A percentile compares a stretch with the other conserved stretches of the same genome.
phyloP scores from a whole-genome alignment of 2,329 filamentous ascomycete genomes.

The Xylaria sp. region DNA sequence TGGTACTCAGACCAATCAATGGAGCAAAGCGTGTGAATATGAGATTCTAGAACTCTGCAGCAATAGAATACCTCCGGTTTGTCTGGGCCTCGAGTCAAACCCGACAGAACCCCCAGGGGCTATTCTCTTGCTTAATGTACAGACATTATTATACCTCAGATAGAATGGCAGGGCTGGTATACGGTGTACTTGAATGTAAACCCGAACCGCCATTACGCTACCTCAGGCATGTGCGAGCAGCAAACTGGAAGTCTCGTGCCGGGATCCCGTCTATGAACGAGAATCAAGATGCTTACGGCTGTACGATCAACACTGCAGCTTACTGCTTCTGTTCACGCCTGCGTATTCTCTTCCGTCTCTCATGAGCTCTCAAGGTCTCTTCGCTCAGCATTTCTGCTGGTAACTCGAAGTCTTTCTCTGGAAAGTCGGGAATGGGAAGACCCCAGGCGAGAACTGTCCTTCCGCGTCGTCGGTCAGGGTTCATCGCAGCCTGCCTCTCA shows the following conservation, averaged over 20 bases:
- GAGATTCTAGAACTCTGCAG: neutral
- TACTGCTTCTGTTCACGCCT: conserved; percentile 46
- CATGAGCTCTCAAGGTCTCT: conserved; percentile 52
- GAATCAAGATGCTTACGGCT: neutral
- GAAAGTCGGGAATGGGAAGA: conserved; percentile 67
- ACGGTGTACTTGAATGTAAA: neutral
- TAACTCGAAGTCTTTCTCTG: conserved; percentile 67
- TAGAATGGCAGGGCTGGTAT: neutral
- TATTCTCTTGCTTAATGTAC: neutral
- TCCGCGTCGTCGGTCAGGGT: conserved; percentile 61
- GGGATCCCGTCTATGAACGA: neutral
- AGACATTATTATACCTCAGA: neutral
- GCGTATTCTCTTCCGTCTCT: conserved; percentile 57
- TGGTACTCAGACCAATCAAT: neutral
- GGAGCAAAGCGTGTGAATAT: neutral
- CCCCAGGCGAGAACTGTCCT: conserved; percentile 77
- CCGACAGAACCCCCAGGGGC: neutral
- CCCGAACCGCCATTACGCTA: neutral
- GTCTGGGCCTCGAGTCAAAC: neutral
- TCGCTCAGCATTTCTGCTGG: conserved; percentile 59
- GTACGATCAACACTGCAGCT: conserved; percentile 12
- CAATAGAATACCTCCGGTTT: neutral
- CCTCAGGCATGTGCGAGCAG: conserved; percentile 1
- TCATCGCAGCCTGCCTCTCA: conserved; percentile 73
- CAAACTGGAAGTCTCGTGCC: neutral